Evolutionary conservation across 75 land plant genomes (phyloP).

Genomic region (Gnetum montanum): DNA sequence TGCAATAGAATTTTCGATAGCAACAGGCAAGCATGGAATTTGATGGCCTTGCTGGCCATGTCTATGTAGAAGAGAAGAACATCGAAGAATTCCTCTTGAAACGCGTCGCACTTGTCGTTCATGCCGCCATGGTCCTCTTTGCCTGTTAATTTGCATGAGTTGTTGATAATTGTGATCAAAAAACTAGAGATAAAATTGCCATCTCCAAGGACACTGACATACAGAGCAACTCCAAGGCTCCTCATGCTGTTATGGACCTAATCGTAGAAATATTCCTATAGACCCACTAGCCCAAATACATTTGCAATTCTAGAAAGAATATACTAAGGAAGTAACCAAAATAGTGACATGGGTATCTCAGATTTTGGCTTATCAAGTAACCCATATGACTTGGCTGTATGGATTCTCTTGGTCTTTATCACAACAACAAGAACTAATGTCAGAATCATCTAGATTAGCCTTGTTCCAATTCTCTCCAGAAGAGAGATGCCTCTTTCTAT

Average conservation of each 20-base stretch:
- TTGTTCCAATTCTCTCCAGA: constrained; percentile 19
- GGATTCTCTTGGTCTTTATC: constrained; percentile 14
- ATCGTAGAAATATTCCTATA: constrained; percentile 32
- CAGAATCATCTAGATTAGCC: constrained; percentile 15
- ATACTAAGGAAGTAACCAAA: constrained; percentile 19
- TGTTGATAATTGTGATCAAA: constrained; percentile 16
- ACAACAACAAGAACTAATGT: constrained; percentile 12
- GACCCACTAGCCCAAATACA: constrained; percentile 19
- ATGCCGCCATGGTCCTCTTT: no score
- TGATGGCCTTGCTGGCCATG: no score
- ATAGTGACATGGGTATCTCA: constrained; percentile 11
- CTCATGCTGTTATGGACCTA: constrained; percentile 39
- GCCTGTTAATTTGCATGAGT: constrained; percentile 9
- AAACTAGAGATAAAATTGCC: constrained; percentile 33
- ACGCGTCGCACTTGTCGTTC: no score
- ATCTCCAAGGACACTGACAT: constrained; percentile 21
- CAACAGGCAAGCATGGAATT: no score
- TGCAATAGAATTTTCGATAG: no score
- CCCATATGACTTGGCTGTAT: constrained; percentile 5
- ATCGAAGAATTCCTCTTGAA: no score
- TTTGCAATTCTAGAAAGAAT: constrained; percentile 13
- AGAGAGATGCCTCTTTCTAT: constrained; percentile 20
- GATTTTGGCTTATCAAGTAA: constrained; percentile 14
- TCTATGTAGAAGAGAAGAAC: no score
- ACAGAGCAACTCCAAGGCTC: constrained; percentile 36